Base-by-base conservation (phyloP, 805 yeast species). In the Myxozyma lipomycoides region DNA sequence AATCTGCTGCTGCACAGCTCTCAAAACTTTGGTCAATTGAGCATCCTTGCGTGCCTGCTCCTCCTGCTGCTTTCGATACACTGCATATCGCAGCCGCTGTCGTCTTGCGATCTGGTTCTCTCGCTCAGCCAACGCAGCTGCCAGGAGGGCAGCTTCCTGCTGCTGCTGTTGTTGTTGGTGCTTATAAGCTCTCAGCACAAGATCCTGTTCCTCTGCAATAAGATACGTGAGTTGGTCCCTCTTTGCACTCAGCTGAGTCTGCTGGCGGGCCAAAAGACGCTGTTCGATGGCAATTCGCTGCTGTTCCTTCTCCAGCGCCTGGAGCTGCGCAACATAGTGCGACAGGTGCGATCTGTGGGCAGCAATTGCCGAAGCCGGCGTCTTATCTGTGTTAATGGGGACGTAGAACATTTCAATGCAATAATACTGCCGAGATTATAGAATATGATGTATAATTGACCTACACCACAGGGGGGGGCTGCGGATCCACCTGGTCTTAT, bases 151-250 rank as follows among this genome's bases (percentile, higher is more conserved):
- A 10, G 48, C 56, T 36, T 52, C 50, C 42, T 46, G 49, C 3
- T 24, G 38, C 32, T 40, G 36, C 34, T 25, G 40, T 45, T 34
- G 55, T 15, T 48, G 46, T 43, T 50, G 58, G 49, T 53, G 58
- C 52, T 50, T 36, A 9, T 50, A 39, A 6, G 58, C 58, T 4
- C 59, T 57, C 28, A 60, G 45, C n/a, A 60, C 62, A 17, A 60
- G 59, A 44, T 60, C 59, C 47, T 60, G 63, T 40, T 60, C 63
- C 40, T 59, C 50, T 15, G 63, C 63, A 28, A 60, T 60, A 28
- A 60, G 35, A 28, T 51, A 60, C 32, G 56, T 51, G 37, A 60
- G 41, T 26, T 60, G 62, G 26, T 60, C 60, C 17, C 61, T 46
- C 45, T 61, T 58, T 10, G 55, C 46, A 22, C 59, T 46, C 15